phyloP scores from a whole-genome alignment of 2,329 filamentous ascomycete species.

The Didymosphaeria variabile region DNA sequence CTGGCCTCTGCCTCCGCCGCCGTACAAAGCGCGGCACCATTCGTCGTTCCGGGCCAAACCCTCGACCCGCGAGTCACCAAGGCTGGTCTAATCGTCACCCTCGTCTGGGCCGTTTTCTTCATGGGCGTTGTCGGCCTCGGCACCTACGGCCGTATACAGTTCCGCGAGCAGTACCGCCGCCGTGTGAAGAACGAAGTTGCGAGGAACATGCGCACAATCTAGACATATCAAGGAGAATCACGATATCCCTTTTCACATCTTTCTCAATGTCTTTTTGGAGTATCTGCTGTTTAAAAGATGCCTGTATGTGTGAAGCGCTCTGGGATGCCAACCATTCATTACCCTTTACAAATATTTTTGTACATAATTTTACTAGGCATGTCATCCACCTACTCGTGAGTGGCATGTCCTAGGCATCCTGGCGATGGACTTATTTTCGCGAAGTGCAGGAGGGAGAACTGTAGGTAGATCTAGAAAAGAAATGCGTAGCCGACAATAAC shows the following conservation, averaged over 20 bases:
- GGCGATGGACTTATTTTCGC: constrained; percentile 9
- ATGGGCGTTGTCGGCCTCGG: constrained; percentile 68
- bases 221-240: constrained; percentile 18
- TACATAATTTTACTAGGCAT: constrained; percentile 27
- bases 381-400: background rate
- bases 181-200: constrained; percentile 56
- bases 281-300: background rate
- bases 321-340: constrained; percentile 14
- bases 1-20: constrained; percentile 52
- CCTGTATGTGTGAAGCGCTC: background rate
- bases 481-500: background rate
- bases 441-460: background rate
- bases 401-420: constrained; percentile 9
- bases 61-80: constrained; percentile 71
- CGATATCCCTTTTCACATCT: constrained; percentile 8
- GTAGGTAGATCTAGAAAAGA: background rate
- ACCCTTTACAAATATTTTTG: constrained; percentile 22
- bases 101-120: constrained; percentile 66
- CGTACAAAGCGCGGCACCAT: constrained; percentile 58
- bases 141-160: constrained; percentile 72
- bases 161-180: constrained; percentile 69
- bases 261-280: background rate
- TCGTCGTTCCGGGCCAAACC: constrained; percentile 73
- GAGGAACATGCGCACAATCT: constrained; percentile 46
- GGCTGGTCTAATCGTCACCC: constrained; percentile 71